phyloP scores from a whole-genome alignment of 2,329 filamentous ascomycete species.

The Cladophialophora carrionii region DNA sequence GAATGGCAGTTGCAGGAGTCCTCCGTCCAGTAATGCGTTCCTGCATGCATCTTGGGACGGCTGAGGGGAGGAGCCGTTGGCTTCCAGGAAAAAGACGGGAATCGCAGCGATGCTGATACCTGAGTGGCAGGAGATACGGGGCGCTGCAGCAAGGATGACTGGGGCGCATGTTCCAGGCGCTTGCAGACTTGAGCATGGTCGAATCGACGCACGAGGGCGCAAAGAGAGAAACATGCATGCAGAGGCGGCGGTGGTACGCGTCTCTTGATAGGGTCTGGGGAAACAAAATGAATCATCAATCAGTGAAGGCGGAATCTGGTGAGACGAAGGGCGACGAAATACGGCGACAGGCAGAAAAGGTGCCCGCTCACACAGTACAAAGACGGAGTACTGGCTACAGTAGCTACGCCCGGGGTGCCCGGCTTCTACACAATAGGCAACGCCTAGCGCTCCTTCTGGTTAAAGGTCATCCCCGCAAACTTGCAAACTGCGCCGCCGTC shows the following conservation, averaged over 20 bases:
- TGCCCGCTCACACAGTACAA: too few species aligned
- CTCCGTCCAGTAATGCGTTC: conserved; percentile 9
- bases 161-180: conserved; percentile 31
- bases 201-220: conserved; percentile 18
- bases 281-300: conserved; percentile 3
- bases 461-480: neutral
- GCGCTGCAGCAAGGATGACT: conserved; percentile 18
- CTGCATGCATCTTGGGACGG: conserved; percentile 6
- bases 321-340: neutral
- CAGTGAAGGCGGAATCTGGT: neutral
- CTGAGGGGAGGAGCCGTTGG: conserved; percentile 9
- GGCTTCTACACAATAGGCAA: neutral
- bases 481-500: conserved; percentile 2
- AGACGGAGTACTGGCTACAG: too few species aligned
- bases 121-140: conserved; percentile 29
- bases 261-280: neutral
- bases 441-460: neutral
- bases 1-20: conserved; percentile 24
- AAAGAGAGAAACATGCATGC: conserved; percentile 22
- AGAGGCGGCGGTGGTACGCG: neutral
- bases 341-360: neutral
- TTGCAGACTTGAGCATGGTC: conserved; percentile 16
- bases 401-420: neutral
- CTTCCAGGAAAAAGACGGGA: conserved; percentile 11
- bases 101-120: conserved; percentile 2